These are phyloP conservation scores for Leishmania gerbilli DNA, from an alignment of 208 protist genomes.

Conservation along the genomic window DNA sequence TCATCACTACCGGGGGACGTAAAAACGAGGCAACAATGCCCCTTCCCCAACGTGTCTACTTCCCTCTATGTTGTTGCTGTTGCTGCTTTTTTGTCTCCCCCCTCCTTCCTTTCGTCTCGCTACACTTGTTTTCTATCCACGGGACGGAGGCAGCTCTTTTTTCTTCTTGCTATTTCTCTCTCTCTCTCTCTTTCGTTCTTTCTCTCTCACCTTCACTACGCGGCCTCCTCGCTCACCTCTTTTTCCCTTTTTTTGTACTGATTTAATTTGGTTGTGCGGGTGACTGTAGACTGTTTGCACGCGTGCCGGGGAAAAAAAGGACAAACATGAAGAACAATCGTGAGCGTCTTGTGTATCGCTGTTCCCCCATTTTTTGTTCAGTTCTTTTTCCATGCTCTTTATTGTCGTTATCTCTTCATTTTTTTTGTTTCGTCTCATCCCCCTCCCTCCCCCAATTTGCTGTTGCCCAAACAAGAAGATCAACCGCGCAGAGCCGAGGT, in stretches of 20 bases:
- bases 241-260: neutral
- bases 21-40: neutral
- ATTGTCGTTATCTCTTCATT: neutral
- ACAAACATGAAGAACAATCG: neutral
- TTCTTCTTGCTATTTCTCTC: neutral
- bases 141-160: neutral
- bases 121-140: neutral
- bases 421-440: neutral
- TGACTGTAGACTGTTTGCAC: neutral
- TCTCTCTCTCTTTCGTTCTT: neutral
- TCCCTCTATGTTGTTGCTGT: neutral
- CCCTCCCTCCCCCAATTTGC: neutral
- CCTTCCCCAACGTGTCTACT: neutral
- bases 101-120: neutral
- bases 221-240: neutral
- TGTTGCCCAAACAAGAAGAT: neutral
- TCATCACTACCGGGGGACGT: neutral
- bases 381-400: neutral
- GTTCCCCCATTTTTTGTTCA: neutral
- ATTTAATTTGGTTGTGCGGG: neutral
- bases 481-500: neutral
- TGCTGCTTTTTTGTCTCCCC: neutral
- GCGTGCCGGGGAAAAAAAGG: neutral
- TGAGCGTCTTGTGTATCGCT: slow-evolving; percentile 5
- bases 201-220: neutral